phyloP scores from a whole-genome alignment of 2,329 filamentous ascomycete genomes.

The Huntiella savannae region DNA sequence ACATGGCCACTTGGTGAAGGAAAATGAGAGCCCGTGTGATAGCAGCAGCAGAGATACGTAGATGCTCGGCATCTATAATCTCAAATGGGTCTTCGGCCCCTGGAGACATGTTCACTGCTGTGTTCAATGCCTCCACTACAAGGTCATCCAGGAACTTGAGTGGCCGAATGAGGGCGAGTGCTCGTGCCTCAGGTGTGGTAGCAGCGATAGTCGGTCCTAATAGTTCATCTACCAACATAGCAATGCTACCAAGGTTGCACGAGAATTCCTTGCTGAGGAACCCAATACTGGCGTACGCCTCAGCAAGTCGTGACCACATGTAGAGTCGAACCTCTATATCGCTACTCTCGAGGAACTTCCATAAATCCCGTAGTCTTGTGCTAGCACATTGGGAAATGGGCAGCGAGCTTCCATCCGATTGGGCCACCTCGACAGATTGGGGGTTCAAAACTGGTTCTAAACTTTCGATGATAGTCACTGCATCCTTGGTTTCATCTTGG shows the following conservation, averaged over 20 bases:
- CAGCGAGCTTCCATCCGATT: slow-evolving; percentile 13
- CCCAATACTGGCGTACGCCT: slow-evolving; percentile 70
- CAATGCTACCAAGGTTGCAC: slow-evolving; percentile 69
- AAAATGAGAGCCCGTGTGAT: slow-evolving; percentile 54
- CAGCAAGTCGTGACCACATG: slow-evolving; percentile 76
- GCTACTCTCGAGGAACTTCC: slow-evolving; percentile 65
- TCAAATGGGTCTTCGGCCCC: slow-evolving; percentile 35
- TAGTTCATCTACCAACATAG: slow-evolving; percentile 51
- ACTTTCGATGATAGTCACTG: slow-evolving; percentile 71
- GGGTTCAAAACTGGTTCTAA: slow-evolving; percentile 82
- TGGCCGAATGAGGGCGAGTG: slow-evolving; percentile 52
- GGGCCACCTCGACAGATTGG: slow-evolving; percentile 27
- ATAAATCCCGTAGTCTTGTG: slow-evolving; percentile 53
- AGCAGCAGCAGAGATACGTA: slow-evolving; percentile 53
- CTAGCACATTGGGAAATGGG: slow-evolving; percentile 33
- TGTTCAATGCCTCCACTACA: slow-evolving; percentile 48
- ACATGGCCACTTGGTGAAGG: slow-evolving; percentile 60
- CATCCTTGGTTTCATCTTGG: slow-evolving; percentile 61
- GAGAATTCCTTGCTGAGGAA: slow-evolving; percentile 79
- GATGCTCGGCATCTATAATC: slow-evolving; percentile 62
- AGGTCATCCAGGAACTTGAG: slow-evolving; percentile 65
- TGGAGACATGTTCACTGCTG: slow-evolving; percentile 42
- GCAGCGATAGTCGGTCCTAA: slow-evolving; percentile 43
- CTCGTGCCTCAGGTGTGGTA: slow-evolving; percentile 43
- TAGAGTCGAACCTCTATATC: slow-evolving; percentile 70